Conservation (phyloP, 768 basidiomycete species). For the Pisolithus tinctorius region DNA sequence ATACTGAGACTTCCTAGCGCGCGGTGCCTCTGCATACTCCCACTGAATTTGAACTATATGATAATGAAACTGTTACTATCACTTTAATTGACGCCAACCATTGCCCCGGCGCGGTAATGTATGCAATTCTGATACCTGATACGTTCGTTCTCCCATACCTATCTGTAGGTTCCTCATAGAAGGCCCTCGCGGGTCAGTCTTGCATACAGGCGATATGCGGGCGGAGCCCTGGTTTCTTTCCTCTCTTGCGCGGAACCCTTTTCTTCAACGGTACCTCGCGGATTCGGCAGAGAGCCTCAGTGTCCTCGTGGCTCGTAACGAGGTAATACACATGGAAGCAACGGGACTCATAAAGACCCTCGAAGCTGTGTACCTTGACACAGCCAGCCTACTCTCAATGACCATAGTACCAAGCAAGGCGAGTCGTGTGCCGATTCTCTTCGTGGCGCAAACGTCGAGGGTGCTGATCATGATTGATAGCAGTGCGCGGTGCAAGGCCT, state of each 20-base stretch:
- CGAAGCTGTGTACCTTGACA: constrained; percentile 81
- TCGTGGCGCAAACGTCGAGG: constrained; percentile 2
- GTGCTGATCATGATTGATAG: constrained; percentile 31
- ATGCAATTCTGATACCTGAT: constrained; percentile 14
- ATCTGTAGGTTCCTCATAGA: constrained; percentile 77
- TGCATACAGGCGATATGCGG: constrained; percentile 92
- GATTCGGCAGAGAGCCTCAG: constrained; percentile 16
- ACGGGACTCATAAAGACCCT: constrained; percentile 39
- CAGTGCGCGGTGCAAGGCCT: constrained; percentile 59
- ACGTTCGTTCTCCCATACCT: not conserved
- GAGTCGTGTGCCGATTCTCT: constrained; percentile 8
- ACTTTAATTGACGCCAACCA: constrained; percentile 90
- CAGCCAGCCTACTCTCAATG: constrained; percentile 53
- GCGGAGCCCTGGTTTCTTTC: constrained; percentile 80
- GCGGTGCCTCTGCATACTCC: constrained; percentile 59
- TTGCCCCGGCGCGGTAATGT: constrained; percentile 94
- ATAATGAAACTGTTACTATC: constrained; percentile 55
- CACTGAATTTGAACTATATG: constrained; percentile 49
- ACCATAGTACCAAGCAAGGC: constrained; percentile 58
- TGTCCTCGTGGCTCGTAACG: constrained; percentile 20
- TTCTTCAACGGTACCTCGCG: constrained; percentile 64
- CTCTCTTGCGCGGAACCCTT: constrained; percentile 59
- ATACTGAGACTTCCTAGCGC: constrained; percentile 32
- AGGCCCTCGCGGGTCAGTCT: constrained; percentile 57
- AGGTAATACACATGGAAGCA: constrained; percentile 17